Percentiles rank a stretch among this genome's conserved stretches.
phyloP scores from a whole-genome alignment of 2,329 filamentous ascomycete genomes.

The Furcasterigmium furcatum region DNA sequence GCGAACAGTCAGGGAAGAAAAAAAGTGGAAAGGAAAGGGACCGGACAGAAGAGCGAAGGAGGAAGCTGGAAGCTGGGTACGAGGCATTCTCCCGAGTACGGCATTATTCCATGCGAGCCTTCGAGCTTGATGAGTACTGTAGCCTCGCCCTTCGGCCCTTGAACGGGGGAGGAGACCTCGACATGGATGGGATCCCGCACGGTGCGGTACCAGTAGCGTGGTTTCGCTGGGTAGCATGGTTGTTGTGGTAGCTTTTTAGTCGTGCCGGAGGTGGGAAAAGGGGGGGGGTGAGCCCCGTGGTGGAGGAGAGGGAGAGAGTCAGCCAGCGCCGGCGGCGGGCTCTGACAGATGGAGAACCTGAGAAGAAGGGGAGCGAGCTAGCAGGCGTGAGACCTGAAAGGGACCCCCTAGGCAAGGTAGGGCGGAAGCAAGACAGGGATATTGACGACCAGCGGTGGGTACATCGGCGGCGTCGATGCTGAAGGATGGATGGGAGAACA shows the following conservation, averaged over 20 bases:
- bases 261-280: not conserved
- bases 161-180: not conserved
- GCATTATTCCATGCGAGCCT: too few species aligned
- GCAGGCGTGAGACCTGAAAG: conserved; percentile 1
- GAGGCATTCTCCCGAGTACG: too few species aligned
- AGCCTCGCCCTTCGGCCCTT: too few species aligned
- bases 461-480: too few species aligned
- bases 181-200: not conserved
- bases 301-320: not conserved
- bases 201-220: not conserved
- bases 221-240: not conserved
- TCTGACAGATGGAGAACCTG: not conserved
- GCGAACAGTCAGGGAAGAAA: too few species aligned
- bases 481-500: too few species aligned
- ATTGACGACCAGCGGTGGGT: not conserved
- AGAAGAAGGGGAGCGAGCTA: not conserved
- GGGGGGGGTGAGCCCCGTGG: not conserved
- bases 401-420: conserved; percentile 1
- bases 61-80: too few species aligned
- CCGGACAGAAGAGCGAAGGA: too few species aligned
- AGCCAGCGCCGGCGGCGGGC: too few species aligned
- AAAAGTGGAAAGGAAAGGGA: too few species aligned
- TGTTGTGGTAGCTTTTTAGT: too few species aligned
- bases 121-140: too few species aligned
- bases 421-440: conserved; percentile 1